These are phyloP conservation scores for Catharanthus roseus DNA, from an alignment of 257 asterid species.

Conservation along the genomic window DNA sequence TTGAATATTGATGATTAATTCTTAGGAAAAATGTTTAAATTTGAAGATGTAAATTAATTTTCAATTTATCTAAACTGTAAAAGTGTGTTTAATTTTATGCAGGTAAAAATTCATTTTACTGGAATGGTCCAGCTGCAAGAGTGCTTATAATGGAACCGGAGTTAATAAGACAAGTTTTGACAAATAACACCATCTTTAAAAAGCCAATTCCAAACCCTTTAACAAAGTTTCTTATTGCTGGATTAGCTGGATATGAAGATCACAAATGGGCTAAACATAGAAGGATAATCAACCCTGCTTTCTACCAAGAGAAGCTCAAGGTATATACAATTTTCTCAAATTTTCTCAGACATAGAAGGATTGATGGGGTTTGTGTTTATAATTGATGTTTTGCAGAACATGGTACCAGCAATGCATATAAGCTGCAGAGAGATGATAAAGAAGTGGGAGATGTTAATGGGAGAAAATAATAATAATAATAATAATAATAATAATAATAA, in stretches of 20 bases:
- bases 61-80: too few species aligned
- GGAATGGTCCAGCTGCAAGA: conserved; percentile 53
- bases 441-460: conserved; percentile 37
- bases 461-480: conserved; percentile 15
- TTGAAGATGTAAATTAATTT: too few species aligned
- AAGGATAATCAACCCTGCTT: conserved; percentile 52
- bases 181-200: conserved; percentile 32
- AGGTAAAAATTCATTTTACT: conserved; percentile 45
- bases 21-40: not conserved
- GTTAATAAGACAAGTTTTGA: conserved; percentile 35
- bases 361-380: not conserved
- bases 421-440: conserved; percentile 45
- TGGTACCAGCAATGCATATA: conserved; percentile 43
- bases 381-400: conserved; percentile 23
- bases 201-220: conserved; percentile 55
- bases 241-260: conserved; percentile 44
- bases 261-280: conserved; percentile 62
- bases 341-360: too few species aligned
- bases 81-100: too few species aligned
- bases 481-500: too few species aligned
- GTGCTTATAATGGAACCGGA: conserved; percentile 42
- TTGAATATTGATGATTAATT: too few species aligned
- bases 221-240: conserved; percentile 35
- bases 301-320: conserved; percentile 50
- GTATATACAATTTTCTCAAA: conserved; percentile 11